These are phyloP conservation scores for Arxiozyma bovina DNA, from an alignment of 1,139 yeast genomes.

Conservation along the genomic window DNA sequence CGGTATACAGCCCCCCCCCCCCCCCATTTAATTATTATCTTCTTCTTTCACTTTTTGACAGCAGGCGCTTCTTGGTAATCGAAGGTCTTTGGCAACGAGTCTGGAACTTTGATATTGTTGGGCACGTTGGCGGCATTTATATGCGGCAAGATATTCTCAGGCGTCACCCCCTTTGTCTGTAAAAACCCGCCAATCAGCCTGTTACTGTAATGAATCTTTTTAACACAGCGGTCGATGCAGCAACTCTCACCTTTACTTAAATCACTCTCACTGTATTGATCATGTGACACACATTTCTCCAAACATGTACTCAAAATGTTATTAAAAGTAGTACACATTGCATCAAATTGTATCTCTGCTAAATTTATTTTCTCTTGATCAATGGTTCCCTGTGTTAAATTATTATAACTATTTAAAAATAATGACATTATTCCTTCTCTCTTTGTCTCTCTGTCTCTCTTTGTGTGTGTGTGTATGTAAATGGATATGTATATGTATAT, in stretches of 20 bases:
- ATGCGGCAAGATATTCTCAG: constrained; percentile 23
- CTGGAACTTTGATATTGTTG: not conserved
- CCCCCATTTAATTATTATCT: too few relatives aligned
- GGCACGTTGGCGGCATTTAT: not conserved
- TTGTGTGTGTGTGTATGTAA: too few relatives aligned
- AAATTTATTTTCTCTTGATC: constrained; percentile 58
- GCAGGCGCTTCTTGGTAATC: not conserved
- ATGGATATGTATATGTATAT: too few relatives aligned
- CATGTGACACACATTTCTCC: constrained; percentile 61
- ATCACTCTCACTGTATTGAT: constrained; percentile 70
- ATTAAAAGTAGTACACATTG: constrained; percentile 60
- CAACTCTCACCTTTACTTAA: constrained; percentile 66
- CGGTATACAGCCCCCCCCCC: too few relatives aligned
- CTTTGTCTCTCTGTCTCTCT: not conserved
- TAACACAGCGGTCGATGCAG: constrained; percentile 72
- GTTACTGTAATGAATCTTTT: constrained; percentile 63
- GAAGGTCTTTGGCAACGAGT: not conserved
- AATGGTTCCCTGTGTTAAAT: constrained; percentile 31
- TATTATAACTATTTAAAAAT: constrained; percentile 40
- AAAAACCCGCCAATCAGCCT: constrained; percentile 48
- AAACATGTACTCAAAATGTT: constrained; percentile 49
- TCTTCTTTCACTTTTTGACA: too few relatives aligned
- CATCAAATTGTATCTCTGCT: constrained; percentile 71
- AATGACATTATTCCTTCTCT: constrained; percentile 45
- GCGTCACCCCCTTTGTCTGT: constrained; percentile 28